Base-by-base conservation (phyloP, 305 asterid species). In the Ilex paraguariensis region DNA sequence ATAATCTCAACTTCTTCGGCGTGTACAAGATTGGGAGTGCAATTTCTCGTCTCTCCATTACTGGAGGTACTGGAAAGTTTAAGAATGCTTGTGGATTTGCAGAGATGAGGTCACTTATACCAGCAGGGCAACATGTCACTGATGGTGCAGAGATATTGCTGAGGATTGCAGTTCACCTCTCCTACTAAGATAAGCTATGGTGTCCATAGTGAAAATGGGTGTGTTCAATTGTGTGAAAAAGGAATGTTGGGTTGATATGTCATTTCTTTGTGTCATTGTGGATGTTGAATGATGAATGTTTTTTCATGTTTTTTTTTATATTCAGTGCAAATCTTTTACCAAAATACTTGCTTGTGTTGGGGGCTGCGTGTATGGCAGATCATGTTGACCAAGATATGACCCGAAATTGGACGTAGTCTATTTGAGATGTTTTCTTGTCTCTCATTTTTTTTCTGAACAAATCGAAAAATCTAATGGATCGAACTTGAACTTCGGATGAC, bases 31-130 rank as follows among this genome's bases (percentile, higher is more conserved):
- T 91, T 10, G 95, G 96, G 2, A 83, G 95, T 56, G 64, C 95
- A 13, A 76, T 83, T 88, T 88, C 98, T 3, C 75, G 88, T 2
- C 70, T 91, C 42, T 88, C 96, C 1, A 75, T 91, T 31, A 88
- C 96, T 0, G 94, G 96, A 3, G 96, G 98, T 0, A 88, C 95
- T 0, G 95, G 96, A 0, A 91, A 86, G 77, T 91, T 84, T 50
- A 88, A 86, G 85, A 82, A 86, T 14, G 96, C 91, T 0, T 81
- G 94, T 60, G 96, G 98, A 0, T 91, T 84, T 9, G 96, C 95
- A 0, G 95, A 88, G 80, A 39, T 86, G 31, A 60, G 96, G 39
- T 73, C 96, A 4, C 80, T 87, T 31, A 82, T 86, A 44, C 95
- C 96, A 16, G 70, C 91, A 5, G 95, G 98, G 0, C 96, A 91